These are phyloP conservation scores for Crucibulum cyathiforme DNA, from an alignment of 1,284 basidiomycete species.

Conservation along the genomic window DNA sequence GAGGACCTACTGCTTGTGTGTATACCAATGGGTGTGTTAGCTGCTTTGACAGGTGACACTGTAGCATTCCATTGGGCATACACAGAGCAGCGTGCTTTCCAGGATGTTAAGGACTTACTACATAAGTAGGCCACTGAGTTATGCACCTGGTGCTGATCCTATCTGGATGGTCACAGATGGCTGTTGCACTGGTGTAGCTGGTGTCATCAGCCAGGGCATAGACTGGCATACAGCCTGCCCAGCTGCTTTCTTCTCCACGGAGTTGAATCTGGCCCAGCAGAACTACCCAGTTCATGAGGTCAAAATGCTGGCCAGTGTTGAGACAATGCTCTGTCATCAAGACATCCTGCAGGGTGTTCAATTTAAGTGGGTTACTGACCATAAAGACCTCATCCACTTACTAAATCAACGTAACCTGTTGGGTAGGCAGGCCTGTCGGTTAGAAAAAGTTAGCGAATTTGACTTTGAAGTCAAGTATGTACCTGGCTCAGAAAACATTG, in stretches of 20 bases:
- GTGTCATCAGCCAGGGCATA: constrained; percentile 31
- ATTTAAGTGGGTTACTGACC: constrained; percentile 42
- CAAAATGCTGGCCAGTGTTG: constrained; percentile 39
- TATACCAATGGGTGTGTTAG: constrained; percentile 33
- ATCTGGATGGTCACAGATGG: constrained; percentile 34
- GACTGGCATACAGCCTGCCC: constrained; percentile 25
- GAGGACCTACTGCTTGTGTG: constrained; percentile 26
- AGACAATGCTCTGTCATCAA: constrained; percentile 33
- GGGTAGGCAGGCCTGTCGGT: constrained; percentile 39
- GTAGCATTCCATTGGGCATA: constrained; percentile 29
- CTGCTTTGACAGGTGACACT: constrained; percentile 14
- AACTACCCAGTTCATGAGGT: constrained; percentile 44
- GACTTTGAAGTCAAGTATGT: constrained; percentile 32
- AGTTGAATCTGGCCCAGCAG: constrained; percentile 40
- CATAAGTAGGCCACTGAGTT: constrained; percentile 15
- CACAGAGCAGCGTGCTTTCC: constrained; percentile 38
- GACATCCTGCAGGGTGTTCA: constrained; percentile 33
- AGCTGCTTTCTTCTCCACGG: constrained; percentile 41
- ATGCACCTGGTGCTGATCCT: constrained; percentile 14
- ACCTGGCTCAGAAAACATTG: constrained; percentile 25
- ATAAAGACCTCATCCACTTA: constrained; percentile 38
- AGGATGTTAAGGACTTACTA: constrained; percentile 34
- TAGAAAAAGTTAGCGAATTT: constrained; percentile 35
- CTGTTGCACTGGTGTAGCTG: constrained; percentile 27
- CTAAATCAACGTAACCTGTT: constrained; percentile 36